phyloP scores from a whole-genome alignment of 352 stramenopile genomes.

The Thalassiosira tumida region DNA sequence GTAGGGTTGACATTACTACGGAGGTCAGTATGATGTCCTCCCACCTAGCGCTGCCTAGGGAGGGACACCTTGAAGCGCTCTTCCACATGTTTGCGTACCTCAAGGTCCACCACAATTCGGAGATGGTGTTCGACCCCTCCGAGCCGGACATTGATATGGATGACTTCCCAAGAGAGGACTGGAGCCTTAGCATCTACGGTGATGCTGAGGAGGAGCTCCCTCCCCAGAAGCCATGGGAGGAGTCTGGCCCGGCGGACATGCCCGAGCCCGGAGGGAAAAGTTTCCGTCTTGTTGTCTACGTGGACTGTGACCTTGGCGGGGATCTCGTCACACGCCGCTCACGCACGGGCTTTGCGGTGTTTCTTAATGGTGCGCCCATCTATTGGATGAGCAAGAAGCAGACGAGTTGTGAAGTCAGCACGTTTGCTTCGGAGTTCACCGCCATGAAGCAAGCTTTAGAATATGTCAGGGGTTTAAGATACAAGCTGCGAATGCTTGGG shows the following conservation, averaged over 20 bases:
- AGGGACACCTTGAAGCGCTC: constrained; percentile 64
- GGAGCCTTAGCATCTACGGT: constrained; percentile 12
- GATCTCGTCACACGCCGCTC: constrained; percentile 45
- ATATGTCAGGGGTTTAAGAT: constrained; percentile 54
- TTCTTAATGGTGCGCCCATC: constrained; percentile 47
- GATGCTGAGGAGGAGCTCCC: constrained; percentile 27
- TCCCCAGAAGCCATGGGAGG: background rate
- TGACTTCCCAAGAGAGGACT: background rate
- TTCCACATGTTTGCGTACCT: constrained; percentile 79
- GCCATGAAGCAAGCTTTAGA: constrained; percentile 61
- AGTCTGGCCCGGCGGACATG: background rate
- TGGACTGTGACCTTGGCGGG: constrained; percentile 59
- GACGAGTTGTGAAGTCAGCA: constrained; percentile 38
- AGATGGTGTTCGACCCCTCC: background rate
- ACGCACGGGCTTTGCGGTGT: constrained; percentile 54
- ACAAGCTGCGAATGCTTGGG: constrained; percentile 71
- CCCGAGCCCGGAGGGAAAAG: background rate
- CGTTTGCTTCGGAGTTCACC: constrained; percentile 42
- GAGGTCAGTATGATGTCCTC: constrained; percentile 79
- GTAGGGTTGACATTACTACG: constrained; percentile 68
- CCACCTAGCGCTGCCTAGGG: constrained; percentile 70
- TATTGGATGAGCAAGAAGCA: constrained; percentile 63
- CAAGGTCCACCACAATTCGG: constrained; percentile 61
- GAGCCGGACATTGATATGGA: background rate
- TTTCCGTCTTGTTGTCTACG: constrained; percentile 35